These are phyloP conservation scores for Mycena amicta DNA, from an alignment of 768 basidiomycete genomes.

Conservation along the genomic window DNA sequence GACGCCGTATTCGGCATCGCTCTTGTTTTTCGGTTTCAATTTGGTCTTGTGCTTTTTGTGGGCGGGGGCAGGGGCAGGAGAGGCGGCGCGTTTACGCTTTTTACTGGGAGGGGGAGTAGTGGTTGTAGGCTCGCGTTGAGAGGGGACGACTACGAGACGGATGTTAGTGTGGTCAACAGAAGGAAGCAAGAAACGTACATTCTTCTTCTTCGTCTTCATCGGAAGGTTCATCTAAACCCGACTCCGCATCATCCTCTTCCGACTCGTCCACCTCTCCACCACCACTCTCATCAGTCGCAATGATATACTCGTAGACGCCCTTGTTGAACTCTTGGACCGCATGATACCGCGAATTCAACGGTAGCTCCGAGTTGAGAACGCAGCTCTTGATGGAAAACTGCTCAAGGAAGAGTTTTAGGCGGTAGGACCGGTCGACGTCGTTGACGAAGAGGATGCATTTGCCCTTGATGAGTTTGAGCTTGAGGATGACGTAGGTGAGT, in stretches of 20 bases:
- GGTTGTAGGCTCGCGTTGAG: slow-evolving; percentile 47
- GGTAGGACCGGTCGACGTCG: slow-evolving; percentile 91
- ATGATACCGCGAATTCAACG: slow-evolving; percentile 94
- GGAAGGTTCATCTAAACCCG: slow-evolving; percentile 39
- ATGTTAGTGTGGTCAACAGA: neutral
- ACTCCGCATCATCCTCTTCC: slow-evolving; percentile 48
- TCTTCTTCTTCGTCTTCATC: slow-evolving; percentile 41
- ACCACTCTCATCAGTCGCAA: slow-evolving; percentile 91
- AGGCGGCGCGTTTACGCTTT: slow-evolving; percentile 62
- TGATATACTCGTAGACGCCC: slow-evolving; percentile 97
- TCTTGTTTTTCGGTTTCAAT: slow-evolving; percentile 48
- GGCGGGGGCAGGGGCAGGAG: slow-evolving; percentile 39
- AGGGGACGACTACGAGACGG: slow-evolving; percentile 48
- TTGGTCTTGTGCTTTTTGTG: slow-evolving; percentile 45
- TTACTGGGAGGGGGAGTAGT: slow-evolving; percentile 22
- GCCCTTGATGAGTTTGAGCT: slow-evolving; percentile 92
- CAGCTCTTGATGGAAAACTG: slow-evolving; percentile 97
- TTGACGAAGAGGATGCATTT: slow-evolving; percentile 98
- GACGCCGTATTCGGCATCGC: slow-evolving; percentile 87
- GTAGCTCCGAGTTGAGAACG: slow-evolving; percentile 94
- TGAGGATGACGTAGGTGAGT: slow-evolving; percentile 92
- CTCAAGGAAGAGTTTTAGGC: slow-evolving; percentile 96
- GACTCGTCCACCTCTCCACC: slow-evolving; percentile 43
- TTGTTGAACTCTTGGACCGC: slow-evolving; percentile 98
- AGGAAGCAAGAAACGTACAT: slow-evolving; percentile 24